phyloP scores from a whole-genome alignment of 306 rosid species.

The Castanopsis chinensis region DNA sequence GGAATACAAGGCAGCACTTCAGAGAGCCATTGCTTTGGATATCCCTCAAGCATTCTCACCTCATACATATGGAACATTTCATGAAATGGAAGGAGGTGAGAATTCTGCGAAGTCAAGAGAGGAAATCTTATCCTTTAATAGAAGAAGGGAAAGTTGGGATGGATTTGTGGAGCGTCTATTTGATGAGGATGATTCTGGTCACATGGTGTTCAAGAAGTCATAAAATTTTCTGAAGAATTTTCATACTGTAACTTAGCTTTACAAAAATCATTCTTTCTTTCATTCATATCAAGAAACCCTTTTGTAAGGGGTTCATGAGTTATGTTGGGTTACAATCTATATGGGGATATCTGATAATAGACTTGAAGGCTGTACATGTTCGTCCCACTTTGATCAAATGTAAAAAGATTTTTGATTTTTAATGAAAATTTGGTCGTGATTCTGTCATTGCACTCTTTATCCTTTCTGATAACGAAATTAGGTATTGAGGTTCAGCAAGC shows the following conservation, averaged over 20 bases:
- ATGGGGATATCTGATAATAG: background rate
- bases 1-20: constrained; percentile 79
- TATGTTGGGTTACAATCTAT: background rate
- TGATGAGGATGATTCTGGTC: constrained; percentile 71
- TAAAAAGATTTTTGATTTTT: background rate
- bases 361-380: background rate
- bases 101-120: constrained; percentile 46
- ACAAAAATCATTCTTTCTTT: constrained; percentile 32
- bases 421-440: background rate
- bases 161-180: constrained; percentile 67
- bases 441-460: background rate
- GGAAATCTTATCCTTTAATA: constrained; percentile 27
- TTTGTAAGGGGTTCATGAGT: background rate
- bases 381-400: background rate
- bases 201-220: constrained; percentile 68
- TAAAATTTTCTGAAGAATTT: constrained; percentile 4
- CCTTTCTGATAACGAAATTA: background rate
- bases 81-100: constrained; percentile 52
- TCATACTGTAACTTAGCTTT: constrained; percentile 9
- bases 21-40: constrained; percentile 70
- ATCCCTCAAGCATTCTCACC: constrained; percentile 69
- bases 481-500: background rate
- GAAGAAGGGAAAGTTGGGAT: constrained; percentile 65
- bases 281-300: constrained; percentile 18
- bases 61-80: constrained; percentile 75